A percentile compares a stretch with the other conserved stretches of the same genome.
Evolutionary conservation across 192 early-diverging fungal genomes (phyloP).

Genomic region (Powellomyces hirtus): DNA sequence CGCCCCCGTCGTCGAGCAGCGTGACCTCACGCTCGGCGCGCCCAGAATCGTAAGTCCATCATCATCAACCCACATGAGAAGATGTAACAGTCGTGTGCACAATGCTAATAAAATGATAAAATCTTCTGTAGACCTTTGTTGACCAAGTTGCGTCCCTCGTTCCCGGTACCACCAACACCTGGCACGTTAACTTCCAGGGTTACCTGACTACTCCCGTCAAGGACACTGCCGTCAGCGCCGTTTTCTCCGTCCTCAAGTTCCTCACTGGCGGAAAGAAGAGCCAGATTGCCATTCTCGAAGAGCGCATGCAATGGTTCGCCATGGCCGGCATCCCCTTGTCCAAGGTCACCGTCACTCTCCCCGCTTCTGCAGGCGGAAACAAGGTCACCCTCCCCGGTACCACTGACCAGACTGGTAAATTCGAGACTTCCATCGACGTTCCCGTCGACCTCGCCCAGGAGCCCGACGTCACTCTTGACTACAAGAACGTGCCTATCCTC

Average conservation of each 20-base stretch:
- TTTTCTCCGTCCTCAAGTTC: slow-evolving; percentile 4
- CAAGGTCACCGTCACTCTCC: slow-evolving; percentile 5
- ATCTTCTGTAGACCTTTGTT: slow-evolving; percentile 13
- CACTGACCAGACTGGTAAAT: not conserved
- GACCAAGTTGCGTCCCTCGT: not conserved
- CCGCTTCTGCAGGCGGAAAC: not conserved
- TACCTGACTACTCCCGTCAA: slow-evolving; percentile 8
- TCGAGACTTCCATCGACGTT: not conserved
- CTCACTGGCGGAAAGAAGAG: not conserved
- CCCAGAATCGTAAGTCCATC: no score
- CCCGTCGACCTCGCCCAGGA: not conserved
- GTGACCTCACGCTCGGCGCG: no score
- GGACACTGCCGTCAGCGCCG: not conserved
- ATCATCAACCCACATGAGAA: no score
- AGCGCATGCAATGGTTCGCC: slow-evolving; percentile 1
- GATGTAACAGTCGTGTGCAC: no score
- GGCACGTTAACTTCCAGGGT: slow-evolving; percentile 7
- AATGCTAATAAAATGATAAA: no score
- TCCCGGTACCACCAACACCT: not conserved
- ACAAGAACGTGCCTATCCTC: not conserved
- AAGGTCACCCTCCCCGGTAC: not conserved
- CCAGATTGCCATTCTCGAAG: slow-evolving; percentile 1
- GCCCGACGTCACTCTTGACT: not conserved
- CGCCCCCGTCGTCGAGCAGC: no score
- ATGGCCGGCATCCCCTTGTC: not conserved